Evolutionary conservation across 140 eudicot genomes (phyloP), one percentile per base, ranked within the genome.

Genomic region (Anethum foeniculum): DNA sequence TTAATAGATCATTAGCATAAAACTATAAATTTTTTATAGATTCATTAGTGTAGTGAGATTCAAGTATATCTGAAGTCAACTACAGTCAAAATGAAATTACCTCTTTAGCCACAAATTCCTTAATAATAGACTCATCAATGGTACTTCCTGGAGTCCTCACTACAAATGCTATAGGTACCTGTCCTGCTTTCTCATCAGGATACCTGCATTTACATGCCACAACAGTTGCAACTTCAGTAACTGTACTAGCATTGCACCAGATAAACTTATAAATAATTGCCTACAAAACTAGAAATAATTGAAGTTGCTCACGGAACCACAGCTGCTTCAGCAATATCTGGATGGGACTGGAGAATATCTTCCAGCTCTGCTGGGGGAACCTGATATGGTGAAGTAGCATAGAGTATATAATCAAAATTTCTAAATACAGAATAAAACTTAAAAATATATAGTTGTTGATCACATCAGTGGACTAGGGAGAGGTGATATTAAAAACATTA

Each of bases 361-460:
- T 90, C 97, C 86, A 90, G 81, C 84, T 92, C 97, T 9, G 91
- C 89, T 41, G 97, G 97, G 23, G 97, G 84, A 77, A 90, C 94
- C 97, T 91, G 81, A 79, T 72, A 34, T 34, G 38, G 38, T 34
- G 38, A 34, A 34, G 38, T 34, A 34, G 38, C 38, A 34, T 34
- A 34, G 38, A 1, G 3, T 34, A 44, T 2, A 8, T 44, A 44
- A 21, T 11, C 8, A 28, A 30, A 10, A 51, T 69, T 28, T 44
- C 16, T 67, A 28, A 23, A 28, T 3, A 11, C 10, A 30, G 32
- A n/a, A 27, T 41, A 73, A 23, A 9, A 10, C 16, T 3, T 9
- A 11, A 73, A 41, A 39, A 32, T 36, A n/a, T 30, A n/a, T 19
- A 72, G 27, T 19, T 41, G 52, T 16, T 41, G 16, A 73, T 73